phyloP scores from a whole-genome alignment of 441 rosid species.

The Rhodomyrtus psidioides region DNA sequence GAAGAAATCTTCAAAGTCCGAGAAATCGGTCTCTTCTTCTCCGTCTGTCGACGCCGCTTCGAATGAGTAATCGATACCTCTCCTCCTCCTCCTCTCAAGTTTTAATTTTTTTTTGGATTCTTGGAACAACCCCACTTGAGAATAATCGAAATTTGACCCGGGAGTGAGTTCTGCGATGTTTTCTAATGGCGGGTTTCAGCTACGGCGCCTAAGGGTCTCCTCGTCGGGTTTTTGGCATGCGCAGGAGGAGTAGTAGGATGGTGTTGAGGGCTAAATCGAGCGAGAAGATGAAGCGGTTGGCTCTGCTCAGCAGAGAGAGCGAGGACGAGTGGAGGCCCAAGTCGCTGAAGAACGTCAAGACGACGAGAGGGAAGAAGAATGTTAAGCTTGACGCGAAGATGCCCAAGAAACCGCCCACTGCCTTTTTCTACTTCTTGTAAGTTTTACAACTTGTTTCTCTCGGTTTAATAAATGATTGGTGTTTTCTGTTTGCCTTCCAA shows the following conservation, averaged over 20 bases:
- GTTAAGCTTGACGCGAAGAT: slow-evolving; percentile 41
- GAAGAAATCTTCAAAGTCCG: neutral
- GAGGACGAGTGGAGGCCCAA: slow-evolving; percentile 20
- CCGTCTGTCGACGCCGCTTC: neutral
- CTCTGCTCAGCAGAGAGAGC: slow-evolving; percentile 16
- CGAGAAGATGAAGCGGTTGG: slow-evolving; percentile 28
- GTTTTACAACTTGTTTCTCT: slow-evolving; percentile 1
- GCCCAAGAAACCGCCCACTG: slow-evolving; percentile 96
- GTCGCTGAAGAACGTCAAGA: slow-evolving; percentile 8
- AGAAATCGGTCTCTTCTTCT: neutral
- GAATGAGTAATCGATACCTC: neutral
- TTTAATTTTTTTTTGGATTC: neutral
- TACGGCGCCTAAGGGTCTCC: neutral
- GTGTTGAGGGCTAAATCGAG: slow-evolving; percentile 25
- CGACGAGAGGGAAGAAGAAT: slow-evolving; percentile 30
- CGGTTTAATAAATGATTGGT: neutral
- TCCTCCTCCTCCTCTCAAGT: neutral
- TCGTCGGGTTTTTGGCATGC: neutral
- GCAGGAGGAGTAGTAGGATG: slow-evolving; percentile 40
- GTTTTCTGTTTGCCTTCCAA: neutral
- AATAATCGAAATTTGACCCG: neutral
- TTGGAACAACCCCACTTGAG: neutral
- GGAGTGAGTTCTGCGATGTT: neutral
- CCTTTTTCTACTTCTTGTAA: slow-evolving; percentile 85
- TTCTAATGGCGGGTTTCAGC: neutral